Base-by-base conservation (phyloP, 768 basidiomycete genomes). In the Podaxis carcinomalis region DNA sequence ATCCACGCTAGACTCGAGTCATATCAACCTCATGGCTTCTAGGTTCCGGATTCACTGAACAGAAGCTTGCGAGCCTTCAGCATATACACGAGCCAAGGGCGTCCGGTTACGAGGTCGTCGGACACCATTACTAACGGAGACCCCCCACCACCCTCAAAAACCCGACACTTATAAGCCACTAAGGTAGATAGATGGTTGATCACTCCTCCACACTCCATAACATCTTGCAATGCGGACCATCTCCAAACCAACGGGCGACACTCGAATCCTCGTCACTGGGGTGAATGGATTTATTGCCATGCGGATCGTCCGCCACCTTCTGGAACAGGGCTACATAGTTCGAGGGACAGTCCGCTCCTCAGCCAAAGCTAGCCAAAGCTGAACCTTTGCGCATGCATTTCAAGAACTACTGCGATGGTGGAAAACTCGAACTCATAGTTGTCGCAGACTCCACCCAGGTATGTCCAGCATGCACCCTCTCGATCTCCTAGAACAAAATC, bases 281-380 rank as follows among this genome's bases (percentile, higher is more conserved):
- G 62, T 21, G 39, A 60, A 59, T 16, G 63, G 63, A 10, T 64
- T 61, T 37, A 58, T 64, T 9, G 63, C 58, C 0, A 56, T 60
- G n/a, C 58, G 63, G 63, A 36, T 61, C 25, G 42, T 58, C 27
- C 47, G 54, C 14, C 37, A 46, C n/a, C 62, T 65, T 9, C 47
- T 65, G 19, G 58, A 62, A 14, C 51, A 51, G 28, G 64, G 64
- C 4, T 65, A 55, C 19, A 7, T 16, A 3, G 64, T 65, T 36
- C 57, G 64, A 35, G 64, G 61, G 9, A 55, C 58, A 3, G 58
- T 65, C 11, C 62, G 62, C 11, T 55, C 51, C 1, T 47, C 49
- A 35, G 57, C 36, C 9, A 65, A 65, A 44, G 47, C 57, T 10
- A 35, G 57, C 36, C 9, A 65, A 65, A 44, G 47, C 57, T 10